phyloP scores from a whole-genome alignment of 2,329 filamentous ascomycete genomes.

The Helicocarpus griseus region DNA sequence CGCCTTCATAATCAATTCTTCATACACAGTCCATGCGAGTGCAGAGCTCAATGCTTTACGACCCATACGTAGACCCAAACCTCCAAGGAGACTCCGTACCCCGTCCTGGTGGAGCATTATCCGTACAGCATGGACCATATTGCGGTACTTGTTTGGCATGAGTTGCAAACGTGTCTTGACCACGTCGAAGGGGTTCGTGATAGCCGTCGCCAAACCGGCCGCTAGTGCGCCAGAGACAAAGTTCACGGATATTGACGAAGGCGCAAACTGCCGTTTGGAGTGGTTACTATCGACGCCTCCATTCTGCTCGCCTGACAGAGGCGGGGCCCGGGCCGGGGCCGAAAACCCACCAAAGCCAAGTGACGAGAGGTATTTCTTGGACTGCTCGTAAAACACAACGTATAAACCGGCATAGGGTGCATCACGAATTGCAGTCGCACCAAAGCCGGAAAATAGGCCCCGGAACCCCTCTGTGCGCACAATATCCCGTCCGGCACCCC shows the following conservation, averaged over 20 bases:
- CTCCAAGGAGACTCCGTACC: constrained; percentile 69
- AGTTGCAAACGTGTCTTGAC: constrained; percentile 93
- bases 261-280: neutral
- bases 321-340: neutral
- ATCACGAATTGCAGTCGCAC: constrained; percentile 84
- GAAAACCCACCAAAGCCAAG: constrained; percentile 19
- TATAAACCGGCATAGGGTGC: constrained; percentile 96
- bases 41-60: constrained; percentile 88
- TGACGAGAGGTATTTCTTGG: constrained; percentile 26
- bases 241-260: constrained; percentile 57
- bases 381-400: constrained; percentile 77
- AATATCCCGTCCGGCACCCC: constrained; percentile 65
- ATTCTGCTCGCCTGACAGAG: neutral
- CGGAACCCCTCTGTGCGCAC: constrained; percentile 59
- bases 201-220: constrained; percentile 69
- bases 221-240: constrained; percentile 74
- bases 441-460: constrained; percentile 89
- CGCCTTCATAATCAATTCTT: constrained; percentile 75
- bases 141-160: constrained; percentile 70
- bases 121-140: constrained; percentile 66
- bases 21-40: constrained; percentile 95
- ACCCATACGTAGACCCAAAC: constrained; percentile 74
- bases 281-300: neutral
- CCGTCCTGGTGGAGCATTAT: constrained; percentile 80
- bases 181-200: constrained; percentile 95